phyloP scores from a whole-genome alignment of 768 basidiomycete species.

The Lactifluus echinatus region DNA sequence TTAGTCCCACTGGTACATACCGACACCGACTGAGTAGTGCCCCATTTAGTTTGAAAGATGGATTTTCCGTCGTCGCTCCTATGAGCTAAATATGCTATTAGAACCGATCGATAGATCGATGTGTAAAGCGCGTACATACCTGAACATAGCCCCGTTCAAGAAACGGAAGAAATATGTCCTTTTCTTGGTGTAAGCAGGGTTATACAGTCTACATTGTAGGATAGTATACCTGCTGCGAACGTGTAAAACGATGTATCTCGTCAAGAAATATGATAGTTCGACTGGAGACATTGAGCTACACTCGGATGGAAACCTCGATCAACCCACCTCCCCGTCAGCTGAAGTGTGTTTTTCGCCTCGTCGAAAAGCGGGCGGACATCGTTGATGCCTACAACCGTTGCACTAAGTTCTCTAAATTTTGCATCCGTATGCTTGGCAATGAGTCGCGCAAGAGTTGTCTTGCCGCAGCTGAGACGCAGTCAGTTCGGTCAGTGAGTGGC shows the following conservation, averaged over 20 bases:
- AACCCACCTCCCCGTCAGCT: slow-evolving; percentile 53
- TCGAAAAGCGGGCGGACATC: slow-evolving; percentile 69
- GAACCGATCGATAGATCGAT: not conserved
- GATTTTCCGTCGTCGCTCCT: slow-evolving; percentile 86
- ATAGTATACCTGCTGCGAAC: slow-evolving; percentile 48
- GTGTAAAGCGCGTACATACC: slow-evolving; percentile 26
- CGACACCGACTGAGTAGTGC: slow-evolving; percentile 73
- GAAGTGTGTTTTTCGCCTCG: slow-evolving; percentile 60
- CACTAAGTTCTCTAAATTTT: slow-evolving; percentile 68
- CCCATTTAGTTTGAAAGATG: slow-evolving; percentile 72
- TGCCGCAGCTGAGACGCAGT: slow-evolving; percentile 43
- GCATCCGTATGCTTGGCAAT: slow-evolving; percentile 54
- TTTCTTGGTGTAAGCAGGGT: slow-evolving; percentile 20
- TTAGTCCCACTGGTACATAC: no score
- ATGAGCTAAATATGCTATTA: slow-evolving; percentile 41
- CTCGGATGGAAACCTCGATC: not conserved
- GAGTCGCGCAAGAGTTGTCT: slow-evolving; percentile 69
- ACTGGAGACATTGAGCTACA: slow-evolving; percentile 28
- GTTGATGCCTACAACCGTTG: slow-evolving; percentile 60
- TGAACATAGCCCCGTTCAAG: slow-evolving; percentile 73
- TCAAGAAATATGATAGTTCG: slow-evolving; percentile 74
- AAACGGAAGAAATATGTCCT: slow-evolving; percentile 79
- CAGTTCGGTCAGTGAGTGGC: slow-evolving; percentile 1
- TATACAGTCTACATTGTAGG: not conserved
- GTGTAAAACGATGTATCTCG: slow-evolving; percentile 78